phyloP scores from a whole-genome alignment of 768 basidiomycete species.

The Termitomyces sp. region DNA sequence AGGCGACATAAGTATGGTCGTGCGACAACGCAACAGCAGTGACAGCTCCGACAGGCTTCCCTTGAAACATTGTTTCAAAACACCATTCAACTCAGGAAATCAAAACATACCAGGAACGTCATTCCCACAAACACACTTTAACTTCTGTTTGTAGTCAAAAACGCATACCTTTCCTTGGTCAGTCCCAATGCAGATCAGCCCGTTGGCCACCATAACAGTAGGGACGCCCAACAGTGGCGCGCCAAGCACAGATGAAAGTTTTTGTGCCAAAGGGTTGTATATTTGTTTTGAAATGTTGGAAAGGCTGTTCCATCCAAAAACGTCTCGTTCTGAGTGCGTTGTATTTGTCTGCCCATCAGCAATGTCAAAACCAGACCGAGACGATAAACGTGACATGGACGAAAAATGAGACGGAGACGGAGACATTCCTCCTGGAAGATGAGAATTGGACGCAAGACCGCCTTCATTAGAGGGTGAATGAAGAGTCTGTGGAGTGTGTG shows the following conservation, averaged over 20 bases:
- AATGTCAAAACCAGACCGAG: constrained; percentile 43
- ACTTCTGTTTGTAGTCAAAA: constrained; percentile 86
- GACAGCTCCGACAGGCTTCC: constrained; percentile 61
- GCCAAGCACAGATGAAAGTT: constrained; percentile 59
- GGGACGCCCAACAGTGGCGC: constrained; percentile 57
- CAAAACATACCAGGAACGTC: constrained; percentile 50
- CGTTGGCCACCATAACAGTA: constrained; percentile 79
- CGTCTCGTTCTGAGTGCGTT: constrained; percentile 37
- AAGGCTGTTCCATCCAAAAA: constrained; percentile 74
- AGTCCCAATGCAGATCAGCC: constrained; percentile 86
- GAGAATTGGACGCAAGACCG: constrained; percentile 36
- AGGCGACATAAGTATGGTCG: constrained; percentile 90
- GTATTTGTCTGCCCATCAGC: constrained; percentile 14
- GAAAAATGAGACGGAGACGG: constrained; percentile 63
- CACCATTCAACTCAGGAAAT: background rate
- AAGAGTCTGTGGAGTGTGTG: constrained; percentile 48
- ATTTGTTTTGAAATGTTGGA: constrained; percentile 53
- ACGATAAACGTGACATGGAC: constrained; percentile 65
- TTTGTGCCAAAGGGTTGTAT: constrained; percentile 46
- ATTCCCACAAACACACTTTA: constrained; percentile 74
- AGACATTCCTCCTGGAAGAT: constrained; percentile 37
- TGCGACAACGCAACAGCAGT: constrained; percentile 89
- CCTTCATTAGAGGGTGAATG: constrained; percentile 36
- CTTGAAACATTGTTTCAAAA: constrained; percentile 29
- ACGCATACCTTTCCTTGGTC: constrained; percentile 72